Evolutionary conservation across 768 basidiomycete species (phyloP).

Genomic region (Tremella yokohamensis): DNA sequence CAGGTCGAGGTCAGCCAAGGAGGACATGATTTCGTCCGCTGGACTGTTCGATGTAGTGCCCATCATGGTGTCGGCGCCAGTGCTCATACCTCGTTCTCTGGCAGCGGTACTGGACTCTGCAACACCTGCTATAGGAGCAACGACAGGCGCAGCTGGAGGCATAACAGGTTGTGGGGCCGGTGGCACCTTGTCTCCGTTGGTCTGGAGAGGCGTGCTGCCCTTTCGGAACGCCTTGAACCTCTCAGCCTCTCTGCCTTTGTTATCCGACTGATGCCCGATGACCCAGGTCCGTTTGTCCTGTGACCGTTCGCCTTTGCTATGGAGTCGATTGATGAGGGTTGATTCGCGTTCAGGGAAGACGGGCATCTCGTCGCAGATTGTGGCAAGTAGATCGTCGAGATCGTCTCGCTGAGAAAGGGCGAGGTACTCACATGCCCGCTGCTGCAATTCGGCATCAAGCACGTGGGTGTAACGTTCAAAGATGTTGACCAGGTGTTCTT

Average conservation of each 20-base stretch:
- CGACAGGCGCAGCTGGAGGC: constrained; percentile 22
- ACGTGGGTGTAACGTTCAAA: constrained; percentile 98
- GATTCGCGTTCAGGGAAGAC: constrained; percentile 95
- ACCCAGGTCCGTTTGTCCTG: constrained; percentile 94
- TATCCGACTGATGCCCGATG: constrained; percentile 89
- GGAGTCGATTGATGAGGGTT: constrained; percentile 76
- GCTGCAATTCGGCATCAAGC: constrained; percentile 93
- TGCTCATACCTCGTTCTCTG: background rate
- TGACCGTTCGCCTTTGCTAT: constrained; percentile 85
- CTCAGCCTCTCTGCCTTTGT: constrained; percentile 67
- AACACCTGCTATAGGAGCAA: background rate
- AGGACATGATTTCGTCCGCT: constrained; percentile 63
- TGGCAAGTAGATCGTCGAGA: constrained; percentile 87
- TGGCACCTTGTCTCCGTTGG: constrained; percentile 43
- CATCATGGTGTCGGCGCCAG: constrained; percentile 39
- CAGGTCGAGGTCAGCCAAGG: constrained; percentile 76
- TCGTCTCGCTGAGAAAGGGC: constrained; percentile 78
- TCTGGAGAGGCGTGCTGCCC: constrained; percentile 3
- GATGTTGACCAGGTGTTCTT: constrained; percentile 83
- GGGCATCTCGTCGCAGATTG: constrained; percentile 98
- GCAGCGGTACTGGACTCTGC: too few relatives aligned
- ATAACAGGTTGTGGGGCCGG: background rate
- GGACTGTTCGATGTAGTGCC: constrained; percentile 47
- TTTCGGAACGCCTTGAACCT: constrained; percentile 57
- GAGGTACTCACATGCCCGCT: constrained; percentile 96